Percentiles rank a stretch among this genome's conserved stretches.
These are phyloP conservation scores for Spizellomyces sp. DNA, from an alignment of 192 early-diverging fungal genomes.

Conservation along the genomic window DNA sequence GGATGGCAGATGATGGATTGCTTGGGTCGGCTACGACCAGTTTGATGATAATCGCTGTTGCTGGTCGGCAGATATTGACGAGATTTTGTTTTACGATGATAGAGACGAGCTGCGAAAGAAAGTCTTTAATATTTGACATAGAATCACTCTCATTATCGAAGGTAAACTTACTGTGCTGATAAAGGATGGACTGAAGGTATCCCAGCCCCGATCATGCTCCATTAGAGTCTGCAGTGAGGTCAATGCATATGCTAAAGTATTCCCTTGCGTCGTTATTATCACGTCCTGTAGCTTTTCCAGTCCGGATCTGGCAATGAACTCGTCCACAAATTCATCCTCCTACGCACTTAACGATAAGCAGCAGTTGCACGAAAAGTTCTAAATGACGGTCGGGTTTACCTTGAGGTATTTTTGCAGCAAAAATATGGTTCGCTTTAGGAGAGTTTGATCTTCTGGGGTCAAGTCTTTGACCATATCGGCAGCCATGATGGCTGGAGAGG, in stretches of 20 bases:
- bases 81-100: constrained; percentile 68
- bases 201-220: constrained; percentile 71
- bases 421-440: constrained; percentile 62
- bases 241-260: constrained; percentile 72
- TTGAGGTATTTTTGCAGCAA: constrained; percentile 66
- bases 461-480: constrained; percentile 23
- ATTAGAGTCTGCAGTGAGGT: constrained; percentile 63
- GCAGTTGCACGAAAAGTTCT: not conserved
- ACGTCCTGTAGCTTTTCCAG: constrained; percentile 58
- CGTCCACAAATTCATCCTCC: constrained; percentile 69
- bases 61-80: constrained; percentile 71
- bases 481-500: constrained; percentile 34
- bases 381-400: constrained; percentile 25
- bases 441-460: constrained; percentile 44
- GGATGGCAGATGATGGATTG: constrained; percentile 31
- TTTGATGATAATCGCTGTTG: constrained; percentile 71
- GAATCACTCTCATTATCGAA: not conserved
- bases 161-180: constrained; percentile 48
- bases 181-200: constrained; percentile 49
- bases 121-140: not conserved
- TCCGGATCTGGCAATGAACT: constrained; percentile 61
- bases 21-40: constrained; percentile 44
- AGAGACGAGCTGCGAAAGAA: constrained; percentile 37
- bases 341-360: constrained; percentile 8
- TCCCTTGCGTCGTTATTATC: constrained; percentile 60